These are phyloP conservation scores for Magnolia changhungtana DNA, from an alignment of 164 flowering plant genomes.

Conservation along the genomic window DNA sequence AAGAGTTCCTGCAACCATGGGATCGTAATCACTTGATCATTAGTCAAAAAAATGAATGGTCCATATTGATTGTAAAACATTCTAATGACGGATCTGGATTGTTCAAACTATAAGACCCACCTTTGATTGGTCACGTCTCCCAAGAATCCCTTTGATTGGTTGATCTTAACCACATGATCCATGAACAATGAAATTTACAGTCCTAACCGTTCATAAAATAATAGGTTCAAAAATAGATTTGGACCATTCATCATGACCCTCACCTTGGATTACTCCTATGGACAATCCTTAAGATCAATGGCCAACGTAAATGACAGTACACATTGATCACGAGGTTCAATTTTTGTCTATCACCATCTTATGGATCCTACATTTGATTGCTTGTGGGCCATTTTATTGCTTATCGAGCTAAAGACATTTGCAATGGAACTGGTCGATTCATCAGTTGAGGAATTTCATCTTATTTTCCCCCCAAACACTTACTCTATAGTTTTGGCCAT, in stretches of 20 bases:
- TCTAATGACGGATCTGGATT: too few relatives aligned
- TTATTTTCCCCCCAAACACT: neutral
- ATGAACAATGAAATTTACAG: neutral
- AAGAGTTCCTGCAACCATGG: too few relatives aligned
- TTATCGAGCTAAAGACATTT: neutral
- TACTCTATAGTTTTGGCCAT: neutral
- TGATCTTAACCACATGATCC: neutral
- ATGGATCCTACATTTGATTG: neutral
- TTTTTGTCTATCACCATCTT: neutral
- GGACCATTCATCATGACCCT: neutral
- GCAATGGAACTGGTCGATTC: neutral
- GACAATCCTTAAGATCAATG: neutral
- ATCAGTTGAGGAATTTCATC: neutral
- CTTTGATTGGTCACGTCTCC: neutral
- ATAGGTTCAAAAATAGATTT: neutral
- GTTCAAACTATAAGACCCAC: neutral
- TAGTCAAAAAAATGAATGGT: too few relatives aligned
- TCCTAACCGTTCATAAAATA: neutral
- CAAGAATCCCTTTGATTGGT: neutral
- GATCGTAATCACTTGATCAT: too few relatives aligned
- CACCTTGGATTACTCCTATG: neutral
- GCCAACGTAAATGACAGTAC: neutral
- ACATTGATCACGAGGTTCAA: neutral
- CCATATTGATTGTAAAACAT: too few relatives aligned
- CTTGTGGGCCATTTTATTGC: neutral